These are phyloP conservation scores for Camellia japonica DNA, from an alignment of 148 eudicot genomes.

Conservation along the genomic window DNA sequence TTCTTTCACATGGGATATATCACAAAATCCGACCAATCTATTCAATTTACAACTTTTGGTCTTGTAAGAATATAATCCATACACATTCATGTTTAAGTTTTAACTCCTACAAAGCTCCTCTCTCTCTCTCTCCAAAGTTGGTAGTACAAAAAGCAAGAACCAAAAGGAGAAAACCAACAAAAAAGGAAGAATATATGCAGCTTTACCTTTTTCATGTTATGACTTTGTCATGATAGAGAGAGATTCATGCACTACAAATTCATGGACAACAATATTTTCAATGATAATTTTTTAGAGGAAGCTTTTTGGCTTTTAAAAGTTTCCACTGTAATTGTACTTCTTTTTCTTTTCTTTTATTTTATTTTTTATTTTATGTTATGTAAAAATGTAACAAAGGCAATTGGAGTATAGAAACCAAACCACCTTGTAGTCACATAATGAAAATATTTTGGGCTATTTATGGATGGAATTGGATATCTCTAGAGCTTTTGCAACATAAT, in stretches of 20 bases:
- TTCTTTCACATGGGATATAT: background rate
- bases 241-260: background rate
- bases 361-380: no score
- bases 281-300: background rate
- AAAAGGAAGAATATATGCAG: constrained; percentile 5
- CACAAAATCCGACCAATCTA: constrained; percentile 15
- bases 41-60: background rate
- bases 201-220: background rate
- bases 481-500: no score
- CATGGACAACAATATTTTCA: background rate
- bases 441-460: no score
- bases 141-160: background rate
- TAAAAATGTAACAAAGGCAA: no score
- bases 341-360: no score
- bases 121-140: background rate
- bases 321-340: no score
- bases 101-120: background rate
- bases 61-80: background rate
- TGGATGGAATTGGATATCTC: no score
- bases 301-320: no score
- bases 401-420: no score
- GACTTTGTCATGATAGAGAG: background rate
- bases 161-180: background rate
- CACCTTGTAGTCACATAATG: no score
- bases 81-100: no score